Percentiles rank a stretch among this genome's conserved stretches.
Conservation (phyloP, 768 basidiomycete species). For the Lentinus tigrinus region DNA sequence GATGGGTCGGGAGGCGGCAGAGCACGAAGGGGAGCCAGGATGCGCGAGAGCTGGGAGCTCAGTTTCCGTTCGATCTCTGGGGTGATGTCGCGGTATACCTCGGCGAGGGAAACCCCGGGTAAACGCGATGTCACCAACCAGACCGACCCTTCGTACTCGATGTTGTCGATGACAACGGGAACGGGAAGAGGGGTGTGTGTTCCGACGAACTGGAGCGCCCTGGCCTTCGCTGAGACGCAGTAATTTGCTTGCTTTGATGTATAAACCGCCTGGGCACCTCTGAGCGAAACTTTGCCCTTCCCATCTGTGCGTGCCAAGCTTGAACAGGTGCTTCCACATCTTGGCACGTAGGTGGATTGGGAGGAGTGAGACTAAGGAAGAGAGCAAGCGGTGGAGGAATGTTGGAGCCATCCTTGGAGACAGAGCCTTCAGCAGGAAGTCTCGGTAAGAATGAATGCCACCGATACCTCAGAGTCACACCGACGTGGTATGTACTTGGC, state of each 20-base stretch:
- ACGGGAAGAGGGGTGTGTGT: constrained; percentile 11
- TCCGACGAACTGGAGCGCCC: constrained; percentile 6
- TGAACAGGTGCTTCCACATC: neutral
- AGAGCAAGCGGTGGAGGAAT: neutral
- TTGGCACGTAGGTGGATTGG: neutral
- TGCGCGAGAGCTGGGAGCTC: neutral
- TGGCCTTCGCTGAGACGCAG: constrained; percentile 13
- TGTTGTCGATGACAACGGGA: constrained; percentile 18
- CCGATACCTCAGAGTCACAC: too few relatives aligned
- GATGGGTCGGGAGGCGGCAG: neutral
- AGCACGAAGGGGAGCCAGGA: constrained; percentile 8
- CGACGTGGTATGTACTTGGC: too few relatives aligned
- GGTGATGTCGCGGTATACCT: neutral
- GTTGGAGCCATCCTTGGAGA: constrained; percentile 3
- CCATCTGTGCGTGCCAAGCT: neutral
- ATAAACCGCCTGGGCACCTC: constrained; percentile 11
- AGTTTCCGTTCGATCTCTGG: neutral
- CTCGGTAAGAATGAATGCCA: too few relatives aligned
- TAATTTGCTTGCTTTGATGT: constrained; percentile 10
- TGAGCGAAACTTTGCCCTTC: neutral
- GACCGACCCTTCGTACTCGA: constrained; percentile 2
- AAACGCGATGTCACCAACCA: constrained; percentile 16
- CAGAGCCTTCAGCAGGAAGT: too few relatives aligned
- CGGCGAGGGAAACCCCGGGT: constrained; percentile 7
- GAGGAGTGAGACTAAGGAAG: neutral